Percentiles rank a stretch among this genome's conserved stretches.
phyloP scores from a whole-genome alignment of 495 filamentous ascomycete genomes.

The Penicillium daleae region DNA sequence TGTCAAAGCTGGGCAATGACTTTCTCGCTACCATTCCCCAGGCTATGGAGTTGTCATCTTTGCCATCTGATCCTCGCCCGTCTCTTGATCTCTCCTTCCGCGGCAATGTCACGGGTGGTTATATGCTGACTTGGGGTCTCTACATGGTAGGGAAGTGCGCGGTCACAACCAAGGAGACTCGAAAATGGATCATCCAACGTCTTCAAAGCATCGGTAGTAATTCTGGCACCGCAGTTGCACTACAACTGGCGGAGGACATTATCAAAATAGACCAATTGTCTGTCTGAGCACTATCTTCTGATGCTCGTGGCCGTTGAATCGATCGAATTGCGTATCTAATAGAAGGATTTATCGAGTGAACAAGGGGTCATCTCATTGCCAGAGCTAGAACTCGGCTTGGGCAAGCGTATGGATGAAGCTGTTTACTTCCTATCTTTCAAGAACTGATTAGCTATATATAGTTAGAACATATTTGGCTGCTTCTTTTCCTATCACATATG shows the following conservation, averaged over 20 bases:
- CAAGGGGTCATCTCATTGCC: background rate
- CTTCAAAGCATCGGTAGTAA: conserved; percentile 32
- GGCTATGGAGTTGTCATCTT: conserved; percentile 26
- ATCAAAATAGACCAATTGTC: conserved; percentile 21
- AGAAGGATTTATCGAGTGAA: background rate
- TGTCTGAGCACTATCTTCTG: background rate
- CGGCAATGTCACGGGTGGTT: conserved; percentile 31
- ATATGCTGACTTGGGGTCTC: conserved; percentile 41
- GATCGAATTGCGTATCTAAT: background rate
- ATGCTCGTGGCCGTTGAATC: background rate
- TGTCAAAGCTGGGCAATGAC: conserved; percentile 42
- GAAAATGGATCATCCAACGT: conserved; percentile 35
- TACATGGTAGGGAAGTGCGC: conserved; percentile 37
- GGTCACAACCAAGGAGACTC: conserved; percentile 24
- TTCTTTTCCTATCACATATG: background rate
- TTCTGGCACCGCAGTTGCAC: conserved; percentile 25
- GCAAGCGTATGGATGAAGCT: background rate
- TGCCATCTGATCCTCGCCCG: conserved; percentile 5
- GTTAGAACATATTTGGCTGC: background rate
- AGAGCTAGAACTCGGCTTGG: background rate
- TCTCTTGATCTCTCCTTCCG: conserved; percentile 10
- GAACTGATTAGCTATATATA: background rate
- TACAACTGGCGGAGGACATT: conserved; percentile 26
- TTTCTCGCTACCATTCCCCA: conserved; percentile 54
- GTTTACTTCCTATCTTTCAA: background rate